Base-by-base conservation (phyloP, 1,284 basidiomycete species). In the Cryptococcus deneoformans region DNA sequence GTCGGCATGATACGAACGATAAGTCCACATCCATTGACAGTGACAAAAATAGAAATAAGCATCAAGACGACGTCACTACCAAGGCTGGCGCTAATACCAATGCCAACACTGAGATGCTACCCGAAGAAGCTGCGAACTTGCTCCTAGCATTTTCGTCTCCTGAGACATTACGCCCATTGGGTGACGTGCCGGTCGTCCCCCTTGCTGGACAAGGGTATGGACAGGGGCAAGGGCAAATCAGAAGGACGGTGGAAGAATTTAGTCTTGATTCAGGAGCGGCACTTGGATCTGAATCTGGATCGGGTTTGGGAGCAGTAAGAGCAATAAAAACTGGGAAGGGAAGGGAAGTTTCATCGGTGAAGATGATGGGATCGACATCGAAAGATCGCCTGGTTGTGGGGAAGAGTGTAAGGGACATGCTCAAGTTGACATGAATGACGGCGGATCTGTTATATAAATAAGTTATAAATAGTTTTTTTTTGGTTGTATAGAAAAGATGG, bases 371-470 rank as follows among this genome's bases (percentile, higher is more conserved):
- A 36, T 16, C 20, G 24, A 12, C 20, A 29, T 16, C 7, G 46
- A 24, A 50, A 24, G 34, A 29, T 29, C 16, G 39, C 29, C n/a
- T 11, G 36, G 39, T 50, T 39, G 61, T 66, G 42, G 72, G 71
- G n/a, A 75, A 75, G 61, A 73, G 71, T 20, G 74, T 73, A 12
- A 68, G 70, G 47, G 74, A 76, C 56, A 69, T 76, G 29, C 56
- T 76, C 38, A 63, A 61, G 43, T 71, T 76, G 71, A 69, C 54
- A 14, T 50, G 39, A 50, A 14, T 20, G 20, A 20, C 20, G 20
- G 20, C 3, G 20, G 20, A 20, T 20, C 20, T 20, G 20, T 20
- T 20, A 20, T 20, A 20, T 20, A 20, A 20, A 20, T 20, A 20
- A 20, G 20, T 20, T 20, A 20, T 20, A 20, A 20, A 20, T 20